Evolutionary conservation across 352 stramenopile species (phyloP).

Genomic region (Pythium dissimile): DNA sequence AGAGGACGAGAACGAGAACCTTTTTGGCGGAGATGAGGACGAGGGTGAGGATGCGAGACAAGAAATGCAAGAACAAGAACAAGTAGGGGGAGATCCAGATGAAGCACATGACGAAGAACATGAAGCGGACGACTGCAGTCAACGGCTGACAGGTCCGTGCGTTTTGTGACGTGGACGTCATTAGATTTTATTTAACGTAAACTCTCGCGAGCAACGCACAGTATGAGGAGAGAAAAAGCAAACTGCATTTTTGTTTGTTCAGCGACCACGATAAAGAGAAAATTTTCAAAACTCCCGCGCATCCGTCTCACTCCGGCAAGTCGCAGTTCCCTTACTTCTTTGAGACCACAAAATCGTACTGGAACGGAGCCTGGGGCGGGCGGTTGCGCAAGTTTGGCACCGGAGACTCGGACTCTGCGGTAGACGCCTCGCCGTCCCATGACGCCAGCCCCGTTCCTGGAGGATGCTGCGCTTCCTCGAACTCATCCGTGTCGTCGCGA

Average conservation of each 20-base stretch:
- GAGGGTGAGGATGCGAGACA: too few species aligned
- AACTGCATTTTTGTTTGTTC: neutral
- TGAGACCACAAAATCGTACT: neutral
- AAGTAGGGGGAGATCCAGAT: constrained; percentile 1
- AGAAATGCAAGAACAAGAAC: too few species aligned
- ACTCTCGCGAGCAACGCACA: neutral
- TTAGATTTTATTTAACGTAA: neutral
- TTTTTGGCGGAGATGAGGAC: constrained; percentile 7
- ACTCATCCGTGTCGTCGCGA: neutral
- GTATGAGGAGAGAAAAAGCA: neutral
- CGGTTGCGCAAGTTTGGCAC: constrained; percentile 20
- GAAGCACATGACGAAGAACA: constrained; percentile 3
- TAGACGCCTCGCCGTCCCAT: neutral
- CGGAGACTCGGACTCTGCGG: constrained; percentile 5
- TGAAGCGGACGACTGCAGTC: constrained; percentile 3
- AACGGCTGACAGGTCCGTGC: neutral
- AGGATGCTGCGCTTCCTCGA: neutral
- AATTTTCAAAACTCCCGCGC: too few species aligned
- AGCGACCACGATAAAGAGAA: too few species aligned
- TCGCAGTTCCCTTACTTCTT: too few species aligned
- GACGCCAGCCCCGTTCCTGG: neutral
- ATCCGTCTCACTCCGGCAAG: too few species aligned
- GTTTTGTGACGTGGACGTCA: neutral
- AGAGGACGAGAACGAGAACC: constrained; percentile 34
- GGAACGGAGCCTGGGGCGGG: neutral